phyloP scores from a whole-genome alignment of 1,284 basidiomycete species.

The Mycena sp. region DNA sequence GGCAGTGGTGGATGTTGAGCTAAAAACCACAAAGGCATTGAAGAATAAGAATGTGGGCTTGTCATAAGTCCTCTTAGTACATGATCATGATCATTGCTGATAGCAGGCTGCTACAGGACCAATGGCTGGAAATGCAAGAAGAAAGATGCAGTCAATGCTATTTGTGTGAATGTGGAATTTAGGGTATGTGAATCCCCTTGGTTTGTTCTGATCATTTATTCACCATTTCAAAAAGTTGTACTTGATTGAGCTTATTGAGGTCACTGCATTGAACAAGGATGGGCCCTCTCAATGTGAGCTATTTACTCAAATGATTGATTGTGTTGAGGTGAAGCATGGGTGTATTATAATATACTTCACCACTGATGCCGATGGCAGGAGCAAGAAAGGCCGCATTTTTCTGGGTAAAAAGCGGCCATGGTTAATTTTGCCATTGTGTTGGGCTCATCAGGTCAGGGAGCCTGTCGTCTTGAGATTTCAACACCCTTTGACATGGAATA shows the following conservation, averaged over 20 bases:
- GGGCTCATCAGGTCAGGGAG: conserved; percentile 20
- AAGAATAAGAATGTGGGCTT: background rate
- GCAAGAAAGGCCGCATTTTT: too few relatives aligned
- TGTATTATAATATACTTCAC: too few relatives aligned
- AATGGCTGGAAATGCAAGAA: background rate
- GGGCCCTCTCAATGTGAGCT: background rate
- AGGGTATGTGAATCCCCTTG: conserved; percentile 3
- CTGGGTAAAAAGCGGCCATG: too few relatives aligned
- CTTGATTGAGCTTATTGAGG: too few relatives aligned
- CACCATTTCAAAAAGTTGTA: background rate
- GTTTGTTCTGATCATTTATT: background rate
- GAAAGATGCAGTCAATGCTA: background rate
- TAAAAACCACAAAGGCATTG: background rate
- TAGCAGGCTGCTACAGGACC: background rate
- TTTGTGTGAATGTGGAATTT: conserved; percentile 7
- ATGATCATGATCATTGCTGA: background rate
- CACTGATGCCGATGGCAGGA: too few relatives aligned
- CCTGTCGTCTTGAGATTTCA: too few relatives aligned
- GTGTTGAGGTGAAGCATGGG: too few relatives aligned
- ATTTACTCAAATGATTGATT: background rate
- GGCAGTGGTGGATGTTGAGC: background rate
- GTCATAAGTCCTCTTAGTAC: background rate
- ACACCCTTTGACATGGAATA: too few relatives aligned
- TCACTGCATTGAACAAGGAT: conserved; percentile 15
- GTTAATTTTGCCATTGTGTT: conserved; percentile 17